Evolutionary conservation across 1,284 basidiomycete species (phyloP).

Genomic region (Sporisorium exsertum): DNA sequence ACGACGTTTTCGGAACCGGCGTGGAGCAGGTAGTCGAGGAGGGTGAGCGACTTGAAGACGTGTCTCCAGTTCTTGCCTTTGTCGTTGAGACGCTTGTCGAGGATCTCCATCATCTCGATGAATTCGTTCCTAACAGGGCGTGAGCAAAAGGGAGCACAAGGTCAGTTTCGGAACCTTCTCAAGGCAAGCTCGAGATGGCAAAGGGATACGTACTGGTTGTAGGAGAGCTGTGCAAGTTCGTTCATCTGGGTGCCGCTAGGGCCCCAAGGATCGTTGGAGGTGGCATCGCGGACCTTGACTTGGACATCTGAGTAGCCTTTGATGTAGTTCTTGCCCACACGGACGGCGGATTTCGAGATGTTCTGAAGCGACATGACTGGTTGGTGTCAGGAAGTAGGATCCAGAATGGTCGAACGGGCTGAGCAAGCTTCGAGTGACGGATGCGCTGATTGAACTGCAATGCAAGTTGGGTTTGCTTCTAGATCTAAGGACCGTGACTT

Average conservation of each 20-base stretch:
- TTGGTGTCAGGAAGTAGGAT: not conserved
- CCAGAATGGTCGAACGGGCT: not conserved
- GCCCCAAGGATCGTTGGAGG: constrained; percentile 99
- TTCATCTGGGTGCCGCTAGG: constrained; percentile 97
- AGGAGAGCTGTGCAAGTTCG: constrained; percentile 95
- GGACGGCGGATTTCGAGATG: constrained; percentile 65
- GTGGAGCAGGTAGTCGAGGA: constrained; percentile 96
- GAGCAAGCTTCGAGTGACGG: not conserved
- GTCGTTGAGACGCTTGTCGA: constrained; percentile 98
- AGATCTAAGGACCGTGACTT: not conserved
- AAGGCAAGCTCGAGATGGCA: not conserved
- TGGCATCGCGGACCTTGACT: constrained; percentile 95
- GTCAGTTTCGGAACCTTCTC: not conserved
- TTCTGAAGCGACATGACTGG: constrained; percentile 64
- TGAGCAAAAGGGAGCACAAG: not conserved
- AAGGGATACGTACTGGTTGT: constrained; percentile 85
- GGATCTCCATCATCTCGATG: constrained; percentile 99
- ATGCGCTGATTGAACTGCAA: not conserved
- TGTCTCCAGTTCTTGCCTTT: constrained; percentile 99
- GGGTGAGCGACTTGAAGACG: constrained; percentile 98
- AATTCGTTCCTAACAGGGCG: constrained; percentile 83
- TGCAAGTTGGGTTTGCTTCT: not conserved
- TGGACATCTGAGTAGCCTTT: constrained; percentile 74
- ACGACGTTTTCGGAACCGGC: constrained; percentile 98
- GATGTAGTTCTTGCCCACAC: constrained; percentile 69